A percentile compares a stretch with the other conserved stretches of the same genome.
phyloP scores from a whole-genome alignment of 306 rosid species.

The Gynostemma pentaphyllum region DNA sequence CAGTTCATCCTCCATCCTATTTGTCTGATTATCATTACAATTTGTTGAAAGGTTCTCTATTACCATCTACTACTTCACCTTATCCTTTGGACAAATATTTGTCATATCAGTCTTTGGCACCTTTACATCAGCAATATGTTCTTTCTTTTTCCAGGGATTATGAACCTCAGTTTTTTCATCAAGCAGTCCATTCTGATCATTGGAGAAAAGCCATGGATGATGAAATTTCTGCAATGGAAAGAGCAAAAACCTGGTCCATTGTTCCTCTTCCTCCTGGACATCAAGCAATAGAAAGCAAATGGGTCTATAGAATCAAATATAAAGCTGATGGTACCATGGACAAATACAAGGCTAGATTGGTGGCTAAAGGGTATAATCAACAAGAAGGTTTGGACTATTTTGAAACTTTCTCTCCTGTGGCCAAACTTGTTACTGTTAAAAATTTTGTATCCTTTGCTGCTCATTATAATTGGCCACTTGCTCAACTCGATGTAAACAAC shows the following conservation, averaged over 20 bases:
- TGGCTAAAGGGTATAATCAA: slow-evolving; percentile 1
- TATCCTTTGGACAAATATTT: neutral
- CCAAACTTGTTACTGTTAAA: neutral
- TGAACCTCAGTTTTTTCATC: neutral
- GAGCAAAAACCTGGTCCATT: neutral
- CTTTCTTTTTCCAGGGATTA: neutral
- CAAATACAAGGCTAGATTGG: neutral
- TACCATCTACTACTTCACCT: neutral
- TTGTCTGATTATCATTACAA: neutral
- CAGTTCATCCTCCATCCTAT: neutral
- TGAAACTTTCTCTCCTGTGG: neutral
- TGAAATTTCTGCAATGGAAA: too few species aligned
- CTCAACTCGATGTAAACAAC: neutral
- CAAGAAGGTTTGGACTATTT: neutral
- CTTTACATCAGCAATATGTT: neutral
- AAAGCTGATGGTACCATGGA: neutral
- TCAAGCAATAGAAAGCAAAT: neutral
- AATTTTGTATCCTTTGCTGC: neutral
- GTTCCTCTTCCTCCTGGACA: neutral
- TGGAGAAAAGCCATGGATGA: neutral
- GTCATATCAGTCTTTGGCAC: neutral
- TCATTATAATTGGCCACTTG: neutral
- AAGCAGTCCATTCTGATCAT: neutral
- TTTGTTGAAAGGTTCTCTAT: neutral
- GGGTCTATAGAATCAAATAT: neutral